A percentile compares a stretch with the other conserved stretches of the same genome.
Evolutionary conservation across 345 rosid genomes (phyloP).

Genomic region (Citrus sp.): DNA sequence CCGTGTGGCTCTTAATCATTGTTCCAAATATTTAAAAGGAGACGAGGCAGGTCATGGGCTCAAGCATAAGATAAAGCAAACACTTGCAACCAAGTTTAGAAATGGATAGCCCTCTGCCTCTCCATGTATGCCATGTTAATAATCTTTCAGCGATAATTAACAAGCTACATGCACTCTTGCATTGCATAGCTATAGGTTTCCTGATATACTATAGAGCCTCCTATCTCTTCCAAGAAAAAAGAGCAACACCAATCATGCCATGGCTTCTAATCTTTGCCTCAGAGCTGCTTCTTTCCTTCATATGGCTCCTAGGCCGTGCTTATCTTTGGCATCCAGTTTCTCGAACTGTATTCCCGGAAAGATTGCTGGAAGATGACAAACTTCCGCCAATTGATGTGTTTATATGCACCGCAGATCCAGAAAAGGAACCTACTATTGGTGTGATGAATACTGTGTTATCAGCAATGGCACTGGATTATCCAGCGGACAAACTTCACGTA

Average conservation of each 20-base stretch:
- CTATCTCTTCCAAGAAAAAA: slow-evolving; percentile 17
- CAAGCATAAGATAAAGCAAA: not conserved
- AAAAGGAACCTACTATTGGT: slow-evolving; percentile 36
- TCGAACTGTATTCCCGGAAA: slow-evolving; percentile 32
- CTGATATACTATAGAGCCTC: slow-evolving; percentile 31
- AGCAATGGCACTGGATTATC: slow-evolving; percentile 45
- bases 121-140: slow-evolving; percentile 18
- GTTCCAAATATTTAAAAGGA: not conserved
- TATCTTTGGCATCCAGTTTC: slow-evolving; percentile 33
- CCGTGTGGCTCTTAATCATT: not conserved
- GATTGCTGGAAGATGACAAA: slow-evolving; percentile 19
- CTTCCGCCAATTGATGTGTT: slow-evolving; percentile 43
- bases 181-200: slow-evolving; percentile 28
- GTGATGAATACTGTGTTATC: slow-evolving; percentile 47
- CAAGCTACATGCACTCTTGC: slow-evolving; percentile 25
- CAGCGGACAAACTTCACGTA: slow-evolving; percentile 38
- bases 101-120: slow-evolving; percentile 21
- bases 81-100: not conserved
- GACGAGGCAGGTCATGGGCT: not conserved
- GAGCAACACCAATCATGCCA: not conserved
- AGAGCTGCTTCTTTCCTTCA: slow-evolving; percentile 25
- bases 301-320: slow-evolving; percentile 35
- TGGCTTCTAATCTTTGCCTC: slow-evolving; percentile 29
- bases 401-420: slow-evolving; percentile 42
- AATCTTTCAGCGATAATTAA: slow-evolving; percentile 15